Evolutionary conservation across 2,329 filamentous ascomycete species (phyloP).

Genomic region (Didymella pomorum): DNA sequence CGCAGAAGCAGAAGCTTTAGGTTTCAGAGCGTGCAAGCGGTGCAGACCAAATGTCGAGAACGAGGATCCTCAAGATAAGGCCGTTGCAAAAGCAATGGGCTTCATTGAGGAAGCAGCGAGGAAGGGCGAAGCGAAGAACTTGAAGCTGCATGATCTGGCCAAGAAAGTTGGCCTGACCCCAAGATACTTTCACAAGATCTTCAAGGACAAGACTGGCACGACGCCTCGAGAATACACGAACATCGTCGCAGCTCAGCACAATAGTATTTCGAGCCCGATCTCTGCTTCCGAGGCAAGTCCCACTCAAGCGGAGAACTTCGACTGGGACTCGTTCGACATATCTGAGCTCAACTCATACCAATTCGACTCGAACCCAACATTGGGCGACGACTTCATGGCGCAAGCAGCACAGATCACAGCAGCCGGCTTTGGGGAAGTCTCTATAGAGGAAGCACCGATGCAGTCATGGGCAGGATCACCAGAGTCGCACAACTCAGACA

Average conservation of each 20-base stretch:
- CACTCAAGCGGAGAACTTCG: constrained; percentile 15
- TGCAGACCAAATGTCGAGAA: constrained; percentile 58
- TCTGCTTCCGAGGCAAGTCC: constrained; percentile 14
- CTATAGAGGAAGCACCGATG: constrained; percentile 14
- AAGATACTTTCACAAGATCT: constrained; percentile 67
- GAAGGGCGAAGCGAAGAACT: constrained; percentile 27
- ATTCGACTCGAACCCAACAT: constrained; percentile 19
- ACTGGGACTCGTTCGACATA: constrained; percentile 37
- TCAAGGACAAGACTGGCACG: constrained; percentile 63
- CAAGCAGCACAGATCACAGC: constrained; percentile 19
- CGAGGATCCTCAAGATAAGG: constrained; percentile 55
- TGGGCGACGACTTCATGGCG: constrained; percentile 18
- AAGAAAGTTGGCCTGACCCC: constrained; percentile 62
- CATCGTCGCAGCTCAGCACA: constrained; percentile 23
- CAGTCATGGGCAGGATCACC: constrained; percentile 3
- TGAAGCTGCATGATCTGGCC: constrained; percentile 59
- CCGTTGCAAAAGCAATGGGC: constrained; percentile 52
- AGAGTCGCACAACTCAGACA: constrained; percentile 1
- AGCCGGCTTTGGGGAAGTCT: constrained; percentile 18
- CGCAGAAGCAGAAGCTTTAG: constrained; percentile 56
- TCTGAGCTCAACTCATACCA: constrained; percentile 39
- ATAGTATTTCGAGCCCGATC: constrained; percentile 12
- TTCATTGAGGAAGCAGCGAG: constrained; percentile 39
- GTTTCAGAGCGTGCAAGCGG: constrained; percentile 66
- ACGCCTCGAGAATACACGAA: constrained; percentile 59